A percentile compares a stretch with the other conserved stretches of the same genome.
These are phyloP conservation scores for Plasmodium berghei DNA, from an alignment of 169 alveolate species.

Conservation along the genomic window DNA sequence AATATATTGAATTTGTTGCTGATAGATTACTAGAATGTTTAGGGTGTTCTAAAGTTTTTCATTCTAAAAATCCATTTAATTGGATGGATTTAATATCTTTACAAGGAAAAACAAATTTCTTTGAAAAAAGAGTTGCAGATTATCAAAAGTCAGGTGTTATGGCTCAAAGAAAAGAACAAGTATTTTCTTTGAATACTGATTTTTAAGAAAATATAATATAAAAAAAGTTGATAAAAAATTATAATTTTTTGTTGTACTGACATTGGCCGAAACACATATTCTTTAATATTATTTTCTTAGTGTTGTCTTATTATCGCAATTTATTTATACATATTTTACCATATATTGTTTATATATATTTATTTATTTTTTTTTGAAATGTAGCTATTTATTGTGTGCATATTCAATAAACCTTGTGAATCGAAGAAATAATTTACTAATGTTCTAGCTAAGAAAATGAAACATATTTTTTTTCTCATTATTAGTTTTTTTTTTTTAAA, in stretches of 20 bases:
- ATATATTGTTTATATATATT: background rate
- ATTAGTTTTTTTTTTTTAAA: background rate
- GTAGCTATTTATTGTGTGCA: background rate
- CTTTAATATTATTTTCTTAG: no score
- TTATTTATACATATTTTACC: no score
- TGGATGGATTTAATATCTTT: conserved; percentile 99
- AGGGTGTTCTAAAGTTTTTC: conserved; percentile 94
- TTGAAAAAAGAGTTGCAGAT: conserved; percentile 98
- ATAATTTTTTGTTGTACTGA: no score
- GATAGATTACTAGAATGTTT: conserved; percentile 96
- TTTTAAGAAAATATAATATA: conserved; percentile 43
- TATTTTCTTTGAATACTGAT: conserved; percentile 81
- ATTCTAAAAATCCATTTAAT: conserved; percentile 96
- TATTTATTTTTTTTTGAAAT: background rate
- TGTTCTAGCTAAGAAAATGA: background rate
- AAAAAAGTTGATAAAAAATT: no score
- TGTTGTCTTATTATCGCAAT: no score
- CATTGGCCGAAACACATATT: no score
- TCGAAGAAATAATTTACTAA: background rate
- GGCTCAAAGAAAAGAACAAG: conserved; percentile 87
- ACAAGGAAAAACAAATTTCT: conserved; percentile 99
- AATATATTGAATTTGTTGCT: conserved; percentile 98
- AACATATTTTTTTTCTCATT: background rate
- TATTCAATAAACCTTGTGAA: background rate
- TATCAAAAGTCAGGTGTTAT: conserved; percentile 98